Evolutionary conservation across 192 early-diverging fungal species (phyloP).

Genomic region (Spinellus fusiger): DNA sequence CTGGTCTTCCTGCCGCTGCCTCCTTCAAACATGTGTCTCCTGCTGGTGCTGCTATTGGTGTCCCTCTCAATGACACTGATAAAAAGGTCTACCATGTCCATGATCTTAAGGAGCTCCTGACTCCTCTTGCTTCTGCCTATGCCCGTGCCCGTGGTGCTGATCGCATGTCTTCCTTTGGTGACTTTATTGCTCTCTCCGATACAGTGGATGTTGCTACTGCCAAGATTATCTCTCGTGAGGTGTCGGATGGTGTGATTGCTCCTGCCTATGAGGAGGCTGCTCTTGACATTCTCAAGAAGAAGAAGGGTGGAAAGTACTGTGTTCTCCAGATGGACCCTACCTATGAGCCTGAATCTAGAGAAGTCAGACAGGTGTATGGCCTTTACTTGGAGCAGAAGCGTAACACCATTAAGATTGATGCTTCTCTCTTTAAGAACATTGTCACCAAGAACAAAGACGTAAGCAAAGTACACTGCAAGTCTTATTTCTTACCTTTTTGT

Average conservation of each 20-base stretch:
- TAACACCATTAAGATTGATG: conserved; percentile 78
- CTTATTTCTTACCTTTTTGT: not conserved
- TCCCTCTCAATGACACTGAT: conserved; percentile 74
- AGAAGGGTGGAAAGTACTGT: conserved; percentile 97
- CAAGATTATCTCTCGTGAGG: conserved; percentile 92
- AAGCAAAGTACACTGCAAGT: conserved; percentile 11
- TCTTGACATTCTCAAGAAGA: conserved; percentile 84
- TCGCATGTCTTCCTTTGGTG: conserved; percentile 98
- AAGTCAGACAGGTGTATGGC: conserved; percentile 96
- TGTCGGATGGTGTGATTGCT: conserved; percentile 97
- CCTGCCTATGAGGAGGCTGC: conserved; percentile 84
- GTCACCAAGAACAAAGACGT: conserved; percentile 76
- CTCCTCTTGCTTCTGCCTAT: conserved; percentile 88
- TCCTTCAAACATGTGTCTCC: conserved; percentile 99
- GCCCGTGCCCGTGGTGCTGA: conserved; percentile 97
- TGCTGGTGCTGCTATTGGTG: conserved; percentile 92
- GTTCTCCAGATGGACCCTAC: conserved; percentile 88
- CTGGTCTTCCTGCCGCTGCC: conserved; percentile 89
- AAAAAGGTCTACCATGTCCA: conserved; percentile 89
- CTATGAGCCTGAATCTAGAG: conserved; percentile 80
- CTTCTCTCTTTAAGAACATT: conserved; percentile 76
- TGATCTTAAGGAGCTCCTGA: conserved; percentile 67
- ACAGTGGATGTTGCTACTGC: conserved; percentile 88
- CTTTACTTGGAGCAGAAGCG: conserved; percentile 87
- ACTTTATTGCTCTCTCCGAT: conserved; percentile 94